Evolutionary conservation across 352 stramenopile species (phyloP), one percentile per base, ranked within the genome.

Genomic region (Pythium monospermum): DNA sequence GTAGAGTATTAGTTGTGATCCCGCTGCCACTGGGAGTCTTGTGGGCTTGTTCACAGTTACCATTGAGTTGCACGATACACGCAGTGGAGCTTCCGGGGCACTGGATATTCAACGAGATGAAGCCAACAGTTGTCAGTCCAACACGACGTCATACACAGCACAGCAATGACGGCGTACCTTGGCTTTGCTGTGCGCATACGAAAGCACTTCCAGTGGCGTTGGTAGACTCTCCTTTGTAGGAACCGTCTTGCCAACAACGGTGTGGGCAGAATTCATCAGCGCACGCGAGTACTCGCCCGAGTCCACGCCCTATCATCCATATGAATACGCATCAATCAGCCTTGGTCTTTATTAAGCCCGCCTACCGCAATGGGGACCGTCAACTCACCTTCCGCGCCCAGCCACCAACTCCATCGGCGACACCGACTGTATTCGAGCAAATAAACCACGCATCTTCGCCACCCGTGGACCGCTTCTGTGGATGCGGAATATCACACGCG

Each of bases 391-490:
- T 92, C 52, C 78, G 76, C 19, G 76, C 82, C 85, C 85, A 96
- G 30, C 84, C 83, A 11, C 85, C 85, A 10, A 96, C 85, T 37
- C 85, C 85, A 56, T 96, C 85, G 19, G 84, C 83, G 15, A 96
- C 84, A 57, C 83, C 85, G 7, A 96, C 71, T 6, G 77, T 85
- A 44, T 85, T 80, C 23, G 66, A 69, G 39, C 69, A 71, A 25
- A 93, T 76, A 52, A 95, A 96, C 69, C 76, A 91, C 43, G 84
- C 82, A 52, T 96, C 85, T 42, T 96, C 85, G 22, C 85, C 85
- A 31, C 81, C 81, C 28, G 83, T 91, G 10, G 77, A 61, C 40
- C 77, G 72, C 56, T 95, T 95, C 61, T 92, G 75, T 7, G 85
- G 81, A 42, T 95, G 85, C 50, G 85, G 83, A 36, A 95, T 63